These are phyloP conservation scores for Mucor mucedo DNA, from an alignment of 371 early-diverging fungal genomes.

Conservation along the genomic window DNA sequence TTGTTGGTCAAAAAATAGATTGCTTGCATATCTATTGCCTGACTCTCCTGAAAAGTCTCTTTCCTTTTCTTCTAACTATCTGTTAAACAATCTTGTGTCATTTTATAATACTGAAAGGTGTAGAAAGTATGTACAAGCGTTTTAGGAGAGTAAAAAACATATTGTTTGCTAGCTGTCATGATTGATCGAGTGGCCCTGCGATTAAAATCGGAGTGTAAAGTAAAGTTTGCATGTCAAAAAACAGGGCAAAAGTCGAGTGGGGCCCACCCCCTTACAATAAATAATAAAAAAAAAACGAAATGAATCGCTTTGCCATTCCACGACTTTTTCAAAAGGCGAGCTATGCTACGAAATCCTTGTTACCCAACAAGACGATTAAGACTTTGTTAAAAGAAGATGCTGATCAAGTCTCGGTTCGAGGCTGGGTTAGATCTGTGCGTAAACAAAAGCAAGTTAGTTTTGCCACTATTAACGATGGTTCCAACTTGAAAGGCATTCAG, in stretches of 20 bases:
- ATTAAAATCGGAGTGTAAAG: no score
- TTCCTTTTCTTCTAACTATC: no score
- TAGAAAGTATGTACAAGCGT: no score
- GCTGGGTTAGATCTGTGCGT: constrained; percentile 86
- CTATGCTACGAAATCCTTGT: constrained; percentile 16
- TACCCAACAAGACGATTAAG: constrained; percentile 29
- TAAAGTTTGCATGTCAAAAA: constrained; percentile 1
- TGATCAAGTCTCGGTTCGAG: constrained; percentile 57
- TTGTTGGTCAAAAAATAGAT: no score
- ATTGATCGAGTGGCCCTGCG: no score
- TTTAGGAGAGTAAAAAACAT: no score
- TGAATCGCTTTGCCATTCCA: constrained; percentile 6
- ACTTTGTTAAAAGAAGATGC: constrained; percentile 18
- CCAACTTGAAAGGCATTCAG: constrained; percentile 73
- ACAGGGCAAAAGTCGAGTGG: background rate
- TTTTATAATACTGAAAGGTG: no score
- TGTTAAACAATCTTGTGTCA: no score
- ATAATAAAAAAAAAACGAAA: background rate
- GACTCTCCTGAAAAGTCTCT: no score
- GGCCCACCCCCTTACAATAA: constrained; percentile 2
- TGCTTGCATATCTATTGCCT: no score
- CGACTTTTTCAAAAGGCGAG: constrained; percentile 2
- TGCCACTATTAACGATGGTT: constrained; percentile 80
- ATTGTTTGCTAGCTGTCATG: no score
- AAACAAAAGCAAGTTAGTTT: constrained; percentile 80